Conservation (phyloP, 306 rosid genomes). For the Fagus sylvatica region DNA sequence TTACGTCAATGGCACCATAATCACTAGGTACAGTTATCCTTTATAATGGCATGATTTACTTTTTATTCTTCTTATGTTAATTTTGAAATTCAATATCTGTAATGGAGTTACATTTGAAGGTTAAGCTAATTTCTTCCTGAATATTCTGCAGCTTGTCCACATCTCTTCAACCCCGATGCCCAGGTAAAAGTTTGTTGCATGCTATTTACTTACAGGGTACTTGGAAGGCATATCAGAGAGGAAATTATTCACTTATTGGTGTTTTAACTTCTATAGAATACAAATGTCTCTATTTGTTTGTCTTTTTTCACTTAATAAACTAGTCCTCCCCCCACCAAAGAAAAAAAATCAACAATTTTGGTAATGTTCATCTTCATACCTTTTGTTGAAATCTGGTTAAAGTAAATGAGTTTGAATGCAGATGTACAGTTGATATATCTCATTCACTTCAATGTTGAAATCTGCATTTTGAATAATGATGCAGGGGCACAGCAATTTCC, state of each 20-base stretch:
- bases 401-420: neutral
- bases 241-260: neutral
- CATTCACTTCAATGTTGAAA: neutral
- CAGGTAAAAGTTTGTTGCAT: constrained; percentile 52
- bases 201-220: neutral
- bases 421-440: constrained; percentile 2
- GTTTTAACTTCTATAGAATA: neutral
- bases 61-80: constrained; percentile 11
- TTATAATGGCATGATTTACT: neutral
- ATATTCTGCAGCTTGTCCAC: constrained; percentile 63
- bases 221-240: constrained; percentile 14
- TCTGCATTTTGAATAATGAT: constrained; percentile 21
- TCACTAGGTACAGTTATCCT: constrained; percentile 56
- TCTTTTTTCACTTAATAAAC: neutral
- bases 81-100: constrained; percentile 9
- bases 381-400: no score
- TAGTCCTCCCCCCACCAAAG: neutral
- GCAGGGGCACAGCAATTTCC: constrained; percentile 83
- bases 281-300: neutral
- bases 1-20: constrained; percentile 72
- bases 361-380: no score
- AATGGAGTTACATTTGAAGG: neutral
- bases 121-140: constrained; percentile 20
- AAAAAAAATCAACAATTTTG: no score
- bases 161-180: constrained; percentile 92